Evolutionary conservation across 2,329 filamentous ascomycete species (phyloP).

Genomic region (Dactylellina cionopaga): DNA sequence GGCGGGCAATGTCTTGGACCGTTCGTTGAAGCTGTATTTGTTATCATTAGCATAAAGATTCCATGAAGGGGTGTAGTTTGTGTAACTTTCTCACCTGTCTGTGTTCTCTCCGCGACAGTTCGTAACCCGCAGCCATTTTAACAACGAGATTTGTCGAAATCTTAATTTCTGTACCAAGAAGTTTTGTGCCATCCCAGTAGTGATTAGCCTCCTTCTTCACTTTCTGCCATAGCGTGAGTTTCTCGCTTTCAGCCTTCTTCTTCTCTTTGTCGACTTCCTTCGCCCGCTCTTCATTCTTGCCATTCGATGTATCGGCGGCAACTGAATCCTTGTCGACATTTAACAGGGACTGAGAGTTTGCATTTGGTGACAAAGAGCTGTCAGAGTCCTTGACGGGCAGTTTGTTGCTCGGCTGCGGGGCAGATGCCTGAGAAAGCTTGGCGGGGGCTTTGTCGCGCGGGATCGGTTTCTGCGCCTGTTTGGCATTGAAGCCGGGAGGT

Average conservation of each 20-base stretch:
- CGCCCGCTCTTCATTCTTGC: slow-evolving; percentile 56
- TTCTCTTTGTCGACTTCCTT: slow-evolving; percentile 68
- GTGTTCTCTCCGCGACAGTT: slow-evolving; percentile 91
- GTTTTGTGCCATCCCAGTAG: slow-evolving; percentile 98
- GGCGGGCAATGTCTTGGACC: slow-evolving; percentile 87
- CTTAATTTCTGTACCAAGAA: slow-evolving; percentile 88
- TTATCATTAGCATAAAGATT: no score
- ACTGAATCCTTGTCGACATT: slow-evolving; percentile 57
- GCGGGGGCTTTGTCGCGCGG: slow-evolving; percentile 66
- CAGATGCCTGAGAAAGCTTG: slow-evolving; percentile 58
- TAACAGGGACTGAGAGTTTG: slow-evolving; percentile 52
- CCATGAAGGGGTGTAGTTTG: slow-evolving; percentile 25
- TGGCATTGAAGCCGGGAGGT: slow-evolving; percentile 89
- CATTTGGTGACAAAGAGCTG: slow-evolving; percentile 6
- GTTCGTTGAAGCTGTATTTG: slow-evolving; percentile 82
- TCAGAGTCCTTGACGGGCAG: slow-evolving; percentile 59
- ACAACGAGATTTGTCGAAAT: slow-evolving; percentile 91
- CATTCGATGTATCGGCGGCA: slow-evolving; percentile 36
- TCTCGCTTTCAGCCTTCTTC: slow-evolving; percentile 78
- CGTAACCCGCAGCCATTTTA: slow-evolving; percentile 98
- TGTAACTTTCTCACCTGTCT: slow-evolving; percentile 79
- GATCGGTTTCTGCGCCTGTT: slow-evolving; percentile 86
- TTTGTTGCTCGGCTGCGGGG: slow-evolving; percentile 59
- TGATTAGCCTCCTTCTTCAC: slow-evolving; percentile 93
- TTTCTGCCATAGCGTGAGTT: slow-evolving; percentile 87